Percentiles rank a stretch among this genome's conserved stretches.
Conservation (phyloP, 2,329 filamentous ascomycete species). For the Diaporthe amygdali region DNA sequence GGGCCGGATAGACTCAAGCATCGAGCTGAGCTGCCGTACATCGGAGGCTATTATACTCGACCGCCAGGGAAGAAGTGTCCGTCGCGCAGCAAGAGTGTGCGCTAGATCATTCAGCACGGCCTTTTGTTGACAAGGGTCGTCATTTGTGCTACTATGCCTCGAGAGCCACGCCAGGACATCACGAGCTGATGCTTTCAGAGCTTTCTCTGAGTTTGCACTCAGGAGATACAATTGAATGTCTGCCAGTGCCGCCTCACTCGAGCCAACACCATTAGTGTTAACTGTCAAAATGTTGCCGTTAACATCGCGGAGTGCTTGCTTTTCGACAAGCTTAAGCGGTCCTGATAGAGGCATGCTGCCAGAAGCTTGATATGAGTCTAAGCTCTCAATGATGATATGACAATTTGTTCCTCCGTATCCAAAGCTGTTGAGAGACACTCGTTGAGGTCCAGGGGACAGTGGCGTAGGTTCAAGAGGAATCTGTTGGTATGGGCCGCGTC, state of each 20-base stretch:
- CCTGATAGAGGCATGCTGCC: not conserved
- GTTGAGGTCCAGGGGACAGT: conserved; percentile 15
- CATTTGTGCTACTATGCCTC: not conserved
- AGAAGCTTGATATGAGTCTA: not conserved
- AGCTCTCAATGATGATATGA: conserved; percentile 43
- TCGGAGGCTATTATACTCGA: conserved; percentile 29
- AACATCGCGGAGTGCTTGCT: too few relatives aligned
- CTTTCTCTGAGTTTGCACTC: not conserved
- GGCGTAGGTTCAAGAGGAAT: conserved; percentile 23
- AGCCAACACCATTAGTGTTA: not conserved
- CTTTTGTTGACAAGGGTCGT: not conserved
- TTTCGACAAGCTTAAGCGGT: not conserved
- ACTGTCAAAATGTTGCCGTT: too few relatives aligned
- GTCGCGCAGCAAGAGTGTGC: conserved; percentile 31
- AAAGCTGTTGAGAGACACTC: conserved; percentile 43
- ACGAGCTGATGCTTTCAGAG: not conserved
- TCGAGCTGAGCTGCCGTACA: not conserved
- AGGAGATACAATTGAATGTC: not conserved
- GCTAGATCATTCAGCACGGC: conserved; percentile 27
- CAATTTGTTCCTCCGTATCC: conserved; percentile 52
- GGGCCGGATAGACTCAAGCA: not conserved
- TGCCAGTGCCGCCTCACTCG: too few relatives aligned
- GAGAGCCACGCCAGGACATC: not conserved
- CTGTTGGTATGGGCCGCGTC: not conserved
- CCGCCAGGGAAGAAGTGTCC: conserved; percentile 34